Base-by-base conservation (phyloP, 228 moss, liverwort and hornwort genomes). In the Sphagnum fallax region DNA sequence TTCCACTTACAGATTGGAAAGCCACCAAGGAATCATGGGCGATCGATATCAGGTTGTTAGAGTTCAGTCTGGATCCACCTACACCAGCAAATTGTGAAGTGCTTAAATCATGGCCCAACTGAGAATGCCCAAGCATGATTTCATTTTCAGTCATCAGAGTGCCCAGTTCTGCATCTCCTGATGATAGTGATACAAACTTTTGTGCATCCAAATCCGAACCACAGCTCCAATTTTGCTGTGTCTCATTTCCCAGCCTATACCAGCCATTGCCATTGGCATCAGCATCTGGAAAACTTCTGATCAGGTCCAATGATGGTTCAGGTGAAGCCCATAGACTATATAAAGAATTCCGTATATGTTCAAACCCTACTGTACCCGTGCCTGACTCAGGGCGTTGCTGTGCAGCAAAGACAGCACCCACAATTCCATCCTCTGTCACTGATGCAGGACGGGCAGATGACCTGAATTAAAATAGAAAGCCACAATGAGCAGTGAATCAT, bases 401-500 rank as follows among this genome's bases (percentile, higher is more conserved):
- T 0, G 67, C 52, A 68, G 69, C 64, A 51, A 64, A 0, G 52
- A 12, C 13, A 6, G 0, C 4, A 32, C 32, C 32, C n/a, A 8
- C 62, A 47, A 50, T 1, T 0, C 73, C 50, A 0, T 51, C 77
- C 13, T 85, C 78, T 62, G 9, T 65, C 6, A 51, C 6, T 51
- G 93, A 82, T 65, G 88, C 77, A 8, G 77, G 71, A 9, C 87
- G 88, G 64, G 63, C 82, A 48, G 71, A 47, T 48, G 48, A 83
- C 70, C 97, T 97, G 66, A 51, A 16, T 7, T 18, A 11, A 1
- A 15, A 47, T 13, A 6, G 13, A 50, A 13, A 32, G 32, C 32
- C 10, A n/a, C 11, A 9, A 55, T 55, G 2, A 55, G 55, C 12
- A 55, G 55, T 12, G 9, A 8, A 55, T 8, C 55, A 55, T 55